Evolutionary conservation across 768 basidiomycete species (phyloP).

Genomic region (Xerocomus potaroensis): DNA sequence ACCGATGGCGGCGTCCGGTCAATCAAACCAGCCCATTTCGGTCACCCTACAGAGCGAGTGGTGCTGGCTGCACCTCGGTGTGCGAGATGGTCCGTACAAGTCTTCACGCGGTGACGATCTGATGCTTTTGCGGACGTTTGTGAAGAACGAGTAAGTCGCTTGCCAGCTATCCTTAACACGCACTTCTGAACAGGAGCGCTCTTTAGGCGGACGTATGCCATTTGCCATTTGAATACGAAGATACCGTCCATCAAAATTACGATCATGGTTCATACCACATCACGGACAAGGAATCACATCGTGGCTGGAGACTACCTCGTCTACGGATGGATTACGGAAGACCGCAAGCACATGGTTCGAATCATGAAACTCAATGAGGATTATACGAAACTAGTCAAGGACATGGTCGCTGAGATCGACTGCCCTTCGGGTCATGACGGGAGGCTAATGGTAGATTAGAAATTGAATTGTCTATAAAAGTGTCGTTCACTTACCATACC

Average conservation of each 20-base stretch:
- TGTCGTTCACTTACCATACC: background rate
- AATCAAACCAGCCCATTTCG: conserved; percentile 4
- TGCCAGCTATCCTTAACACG: background rate
- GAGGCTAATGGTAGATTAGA: conserved; percentile 21
- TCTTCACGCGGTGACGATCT: conserved; percentile 30
- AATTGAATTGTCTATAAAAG: background rate
- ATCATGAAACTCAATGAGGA: conserved; percentile 29
- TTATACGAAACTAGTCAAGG: conserved; percentile 19
- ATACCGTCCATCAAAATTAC: conserved; percentile 24
- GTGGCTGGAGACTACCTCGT: conserved; percentile 23
- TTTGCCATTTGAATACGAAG: conserved; percentile 25
- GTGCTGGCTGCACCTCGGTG: conserved; percentile 25
- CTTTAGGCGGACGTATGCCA: conserved; percentile 22
- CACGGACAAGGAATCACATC: conserved; percentile 24
- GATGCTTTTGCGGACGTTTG: conserved; percentile 24
- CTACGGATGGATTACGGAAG: conserved; percentile 29
- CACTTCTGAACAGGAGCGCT: background rate
- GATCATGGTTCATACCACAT: conserved; percentile 21
- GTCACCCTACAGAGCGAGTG: conserved; percentile 28
- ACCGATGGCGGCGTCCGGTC: conserved; percentile 1
- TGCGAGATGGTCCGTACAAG: conserved; percentile 26
- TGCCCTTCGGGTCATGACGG: conserved; percentile 26
- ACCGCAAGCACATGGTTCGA: conserved; percentile 26
- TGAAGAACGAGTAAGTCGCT: conserved; percentile 22
- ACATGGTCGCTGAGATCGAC: conserved; percentile 25